Base-by-base conservation (phyloP, 2,329 filamentous ascomycete genomes). In the Lomentospora prolificans region DNA sequence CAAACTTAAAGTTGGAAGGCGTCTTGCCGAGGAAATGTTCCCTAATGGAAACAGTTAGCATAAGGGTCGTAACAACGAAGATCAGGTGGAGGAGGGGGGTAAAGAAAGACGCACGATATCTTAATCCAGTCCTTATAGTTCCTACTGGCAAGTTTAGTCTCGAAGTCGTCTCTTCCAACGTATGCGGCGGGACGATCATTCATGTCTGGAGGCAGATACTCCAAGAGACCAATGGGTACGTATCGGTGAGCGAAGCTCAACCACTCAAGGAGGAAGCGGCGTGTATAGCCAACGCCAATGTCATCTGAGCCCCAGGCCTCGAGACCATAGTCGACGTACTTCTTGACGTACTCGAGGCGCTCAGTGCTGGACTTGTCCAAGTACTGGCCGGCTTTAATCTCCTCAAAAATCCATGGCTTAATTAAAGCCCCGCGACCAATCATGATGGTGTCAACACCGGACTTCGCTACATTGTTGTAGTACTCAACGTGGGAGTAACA, bases 41-140 rank as follows among this genome's bases (percentile, higher is more conserved):
- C 69, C 92, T 96, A 58, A 53, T 59, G 44, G 12, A 64, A 56
- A 36, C 31, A 33, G 58, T 63, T 55, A 62, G 59, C 12, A 58
- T 2, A 51, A 14, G 7, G 12, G 4, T 27, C 33, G 28, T 50
- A 54, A 17, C 52, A 39, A 54, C 22, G 14, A 24, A 30, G 58
- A 30, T 17, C 54, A 50, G 22, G 48, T 48, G 51, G 17, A 19
- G 14, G 4, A 48, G 24, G 24, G 19, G 17, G 22, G n/a, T 8
- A 14, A 25, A 33, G 14, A 10, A 57, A 55, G 57, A 77, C 83
- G 69, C 80, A 94, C 90, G 86, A 95, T 65, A 99, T 95, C 76
- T 96, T 97, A 69, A 99, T 90, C 94, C 94, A 99, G 70, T 99
- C 94, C 73, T 86, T 87, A 73, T 95, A 96, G 71, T 97, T 90